These are phyloP conservation scores for Malus hybrid DNA, from an alignment of 331 rosid genomes.

Conservation along the genomic window DNA sequence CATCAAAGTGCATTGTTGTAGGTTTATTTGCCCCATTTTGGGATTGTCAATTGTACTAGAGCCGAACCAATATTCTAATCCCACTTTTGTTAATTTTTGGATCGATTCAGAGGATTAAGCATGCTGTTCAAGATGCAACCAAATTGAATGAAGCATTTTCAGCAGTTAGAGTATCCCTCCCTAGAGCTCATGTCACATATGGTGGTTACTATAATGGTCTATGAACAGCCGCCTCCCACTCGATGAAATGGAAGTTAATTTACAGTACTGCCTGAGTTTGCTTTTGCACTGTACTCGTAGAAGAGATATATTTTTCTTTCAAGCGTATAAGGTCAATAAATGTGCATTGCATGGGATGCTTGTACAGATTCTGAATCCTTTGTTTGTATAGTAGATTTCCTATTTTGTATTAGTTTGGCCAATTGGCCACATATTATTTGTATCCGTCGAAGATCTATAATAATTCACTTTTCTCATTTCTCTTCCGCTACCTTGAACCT, in stretches of 20 bases:
- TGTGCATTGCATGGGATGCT: not conserved
- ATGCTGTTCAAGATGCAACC: constrained; percentile 49
- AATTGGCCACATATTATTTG: not conserved
- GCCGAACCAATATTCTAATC: not conserved
- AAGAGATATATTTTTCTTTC: not conserved
- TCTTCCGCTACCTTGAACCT: not conserved
- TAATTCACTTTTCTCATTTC: not conserved
- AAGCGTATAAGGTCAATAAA: constrained; percentile 15
- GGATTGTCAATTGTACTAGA: not conserved
- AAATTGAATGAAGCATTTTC: constrained; percentile 64
- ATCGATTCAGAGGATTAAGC: constrained; percentile 50
- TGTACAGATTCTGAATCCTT: not conserved
- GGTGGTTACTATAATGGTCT: constrained; percentile 59
- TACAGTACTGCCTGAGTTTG: not conserved
- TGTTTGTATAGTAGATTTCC: constrained; percentile 6
- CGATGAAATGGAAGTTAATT: not conserved
- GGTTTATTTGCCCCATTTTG: not conserved
- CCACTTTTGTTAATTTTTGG: not conserved
- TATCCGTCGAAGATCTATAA: not conserved
- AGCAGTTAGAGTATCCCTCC: constrained; percentile 39
- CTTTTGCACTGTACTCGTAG: not conserved
- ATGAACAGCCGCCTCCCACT: constrained; percentile 6
- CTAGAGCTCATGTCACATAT: constrained; percentile 59
- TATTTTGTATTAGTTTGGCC: not conserved
- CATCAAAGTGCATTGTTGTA: no score